phyloP scores from a whole-genome alignment of 306 rosid species.

The Canavalia gladiata region DNA sequence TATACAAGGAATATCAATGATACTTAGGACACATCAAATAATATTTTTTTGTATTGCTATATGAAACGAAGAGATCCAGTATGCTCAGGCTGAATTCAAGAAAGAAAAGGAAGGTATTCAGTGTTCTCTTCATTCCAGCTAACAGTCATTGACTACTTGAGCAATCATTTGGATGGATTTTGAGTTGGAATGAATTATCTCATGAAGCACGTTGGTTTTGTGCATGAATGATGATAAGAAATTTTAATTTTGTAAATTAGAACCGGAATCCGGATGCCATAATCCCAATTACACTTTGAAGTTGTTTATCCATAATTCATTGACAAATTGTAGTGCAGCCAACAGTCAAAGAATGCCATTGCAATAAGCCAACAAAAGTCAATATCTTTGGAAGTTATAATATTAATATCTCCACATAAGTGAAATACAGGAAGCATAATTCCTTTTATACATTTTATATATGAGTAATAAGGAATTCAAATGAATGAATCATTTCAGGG shows the following conservation, averaged over 20 bases:
- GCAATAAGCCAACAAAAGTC: conserved; percentile 12
- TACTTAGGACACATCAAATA: conserved; percentile 20
- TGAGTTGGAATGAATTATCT: conserved; percentile 8
- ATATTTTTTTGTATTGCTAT: neutral
- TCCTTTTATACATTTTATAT: neutral
- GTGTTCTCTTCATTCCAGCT: conserved; percentile 18
- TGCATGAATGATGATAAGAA: conserved; percentile 16
- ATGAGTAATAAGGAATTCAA: conserved; percentile 1
- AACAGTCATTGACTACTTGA: conserved; percentile 5
- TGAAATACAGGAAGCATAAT: conserved; percentile 2
- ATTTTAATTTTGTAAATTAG: conserved; percentile 19
- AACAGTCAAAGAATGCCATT: conserved; percentile 34
- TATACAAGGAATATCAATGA: conserved; percentile 28
- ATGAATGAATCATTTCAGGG: conserved; percentile 22
- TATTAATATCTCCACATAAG: neutral
- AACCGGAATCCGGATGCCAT: conserved; percentile 21
- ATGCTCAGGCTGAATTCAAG: conserved; percentile 18
- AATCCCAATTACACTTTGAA: conserved; percentile 17
- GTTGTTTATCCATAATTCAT: conserved; percentile 1
- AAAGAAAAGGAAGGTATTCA: conserved; percentile 26
- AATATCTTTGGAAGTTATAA: neutral
- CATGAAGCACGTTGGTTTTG: neutral
- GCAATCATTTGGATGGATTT: neutral
- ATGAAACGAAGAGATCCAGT: conserved; percentile 31
- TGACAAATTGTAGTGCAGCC: conserved; percentile 1